phyloP scores from a whole-genome alignment of 768 basidiomycete species.

The Leccinum truebloodii region DNA sequence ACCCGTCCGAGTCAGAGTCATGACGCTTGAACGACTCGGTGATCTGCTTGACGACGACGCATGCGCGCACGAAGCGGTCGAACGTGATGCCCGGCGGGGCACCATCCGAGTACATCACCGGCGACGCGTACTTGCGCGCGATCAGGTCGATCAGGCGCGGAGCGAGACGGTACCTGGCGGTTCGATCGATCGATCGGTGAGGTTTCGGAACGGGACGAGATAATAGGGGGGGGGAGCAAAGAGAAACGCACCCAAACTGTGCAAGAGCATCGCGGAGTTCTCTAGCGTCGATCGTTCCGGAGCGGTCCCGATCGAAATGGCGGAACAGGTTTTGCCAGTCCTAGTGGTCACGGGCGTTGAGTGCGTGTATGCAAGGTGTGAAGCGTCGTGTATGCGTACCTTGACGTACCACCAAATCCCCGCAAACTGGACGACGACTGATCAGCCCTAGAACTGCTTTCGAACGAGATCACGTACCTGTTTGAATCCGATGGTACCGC shows the following conservation, averaged over 20 bases:
- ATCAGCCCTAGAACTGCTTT: neutral
- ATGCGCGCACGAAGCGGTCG: slow-evolving; percentile 85
- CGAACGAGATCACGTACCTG: slow-evolving; percentile 47
- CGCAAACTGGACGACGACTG: slow-evolving; percentile 45
- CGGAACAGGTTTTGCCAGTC: slow-evolving; percentile 86
- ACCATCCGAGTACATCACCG: slow-evolving; percentile 34
- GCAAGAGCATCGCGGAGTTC: slow-evolving; percentile 70
- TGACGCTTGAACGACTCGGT: slow-evolving; percentile 67
- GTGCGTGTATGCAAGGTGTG: neutral
- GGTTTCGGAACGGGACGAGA: neutral
- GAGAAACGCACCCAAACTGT: slow-evolving; percentile 62
- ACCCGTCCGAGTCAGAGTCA: slow-evolving; percentile 61
- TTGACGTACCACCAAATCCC: slow-evolving; percentile 86
- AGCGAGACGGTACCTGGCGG: slow-evolving; percentile 59
- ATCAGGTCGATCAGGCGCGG: slow-evolving; percentile 66
- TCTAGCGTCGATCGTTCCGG: slow-evolving; percentile 70
- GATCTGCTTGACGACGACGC: slow-evolving; percentile 79
- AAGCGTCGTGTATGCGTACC: slow-evolving; percentile 22
- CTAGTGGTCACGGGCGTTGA: slow-evolving; percentile 24
- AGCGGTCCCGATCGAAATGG: slow-evolving; percentile 83
- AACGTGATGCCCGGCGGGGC: slow-evolving; percentile 69
- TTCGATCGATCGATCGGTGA: neutral
- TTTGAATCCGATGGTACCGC: slow-evolving; percentile 77
- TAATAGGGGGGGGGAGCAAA: too few relatives aligned
- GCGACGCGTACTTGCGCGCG: slow-evolving; percentile 72